Evolutionary conservation across 2,329 filamentous ascomycete species (phyloP), one percentile per base, ranked within the genome.

Genomic region (Cordyceps fumosorosea): DNA sequence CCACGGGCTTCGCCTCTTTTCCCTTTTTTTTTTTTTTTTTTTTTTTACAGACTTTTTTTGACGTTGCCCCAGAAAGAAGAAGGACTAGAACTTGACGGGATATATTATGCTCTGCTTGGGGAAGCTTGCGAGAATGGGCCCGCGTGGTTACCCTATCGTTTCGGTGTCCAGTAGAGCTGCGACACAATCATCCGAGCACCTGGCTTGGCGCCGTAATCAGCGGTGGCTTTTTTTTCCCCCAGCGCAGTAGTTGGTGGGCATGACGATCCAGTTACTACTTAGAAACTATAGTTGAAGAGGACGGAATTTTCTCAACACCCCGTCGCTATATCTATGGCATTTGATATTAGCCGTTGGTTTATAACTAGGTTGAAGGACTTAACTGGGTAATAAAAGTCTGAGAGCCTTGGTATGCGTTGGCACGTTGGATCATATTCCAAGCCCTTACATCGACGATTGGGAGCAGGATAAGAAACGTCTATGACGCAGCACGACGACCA

Each of bases 1-100:
- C 57, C 57, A 53, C 57, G 57, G 29, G 48, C 57, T 60, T 60
- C 57, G 57, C 57, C 57, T 53, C 57, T 45, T 32, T 60, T 24
- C 18, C 32, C 18, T 14, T 11, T 26, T 29, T 26, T 58, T 29
- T 29, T 29, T 29, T 29, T 29, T 29, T 7, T 5, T 29, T 29
- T 29, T 29, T 29, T 6, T 29, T 29, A 20, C 24, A 11, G 32
- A 20, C 24, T 26, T 48, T 32, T 22, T 18, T 34, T 24, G 24
- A 29, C 24, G 11, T 8, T 20, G 7, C 56, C 24, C 47, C 34
- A 52, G 56, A 26, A 44, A 32, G 18, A 52, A 44, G 18, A 52
- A 44, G 40, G 47, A 59, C 34, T 59, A 52, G 56, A 24, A 20
- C 16, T 32, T 26, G 16, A 44, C 24, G 42, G n/a, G 20, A 34